Conservation (phyloP, 2,329 filamentous ascomycete species). For the Sporothrix curviconia region DNA sequence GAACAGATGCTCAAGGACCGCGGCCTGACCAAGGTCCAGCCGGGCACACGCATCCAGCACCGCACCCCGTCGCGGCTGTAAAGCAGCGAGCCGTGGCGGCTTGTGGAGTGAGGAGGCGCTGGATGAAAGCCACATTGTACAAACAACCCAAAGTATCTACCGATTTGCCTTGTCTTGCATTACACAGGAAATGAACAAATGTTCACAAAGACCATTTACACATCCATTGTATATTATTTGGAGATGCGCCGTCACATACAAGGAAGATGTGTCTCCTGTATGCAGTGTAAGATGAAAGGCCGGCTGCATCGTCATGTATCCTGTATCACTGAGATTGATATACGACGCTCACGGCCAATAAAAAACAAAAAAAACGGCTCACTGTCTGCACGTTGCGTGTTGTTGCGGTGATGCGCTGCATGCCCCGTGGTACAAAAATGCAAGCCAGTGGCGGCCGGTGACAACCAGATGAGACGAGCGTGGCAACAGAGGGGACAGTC, state of each 20-base stretch:
- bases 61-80: conserved; percentile 37
- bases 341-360: too few relatives aligned
- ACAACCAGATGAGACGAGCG: not conserved
- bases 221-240: too few relatives aligned
- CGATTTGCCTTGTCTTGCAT: too few relatives aligned
- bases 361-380: too few relatives aligned
- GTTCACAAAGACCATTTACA: too few relatives aligned
- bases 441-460: not conserved
- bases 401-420: conserved; percentile 1
- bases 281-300: too few relatives aligned
- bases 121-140: not conserved
- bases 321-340: too few relatives aligned
- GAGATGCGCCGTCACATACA: too few relatives aligned
- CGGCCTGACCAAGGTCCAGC: conserved; percentile 38
- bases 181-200: too few relatives aligned
- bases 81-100: not conserved
- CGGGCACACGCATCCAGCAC: conserved; percentile 44
- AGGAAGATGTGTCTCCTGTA: too few relatives aligned
- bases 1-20: conserved; percentile 60
- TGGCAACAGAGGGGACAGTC: too few relatives aligned
- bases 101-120: not conserved
- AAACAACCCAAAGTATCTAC: not conserved
- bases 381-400: not conserved
- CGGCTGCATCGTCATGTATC: too few relatives aligned
- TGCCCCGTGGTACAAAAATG: not conserved